Evolutionary conservation across 192 early-diverging fungal species (phyloP), one percentile per base, ranked within the genome.

Genomic region (Dissophora globulifera): DNA sequence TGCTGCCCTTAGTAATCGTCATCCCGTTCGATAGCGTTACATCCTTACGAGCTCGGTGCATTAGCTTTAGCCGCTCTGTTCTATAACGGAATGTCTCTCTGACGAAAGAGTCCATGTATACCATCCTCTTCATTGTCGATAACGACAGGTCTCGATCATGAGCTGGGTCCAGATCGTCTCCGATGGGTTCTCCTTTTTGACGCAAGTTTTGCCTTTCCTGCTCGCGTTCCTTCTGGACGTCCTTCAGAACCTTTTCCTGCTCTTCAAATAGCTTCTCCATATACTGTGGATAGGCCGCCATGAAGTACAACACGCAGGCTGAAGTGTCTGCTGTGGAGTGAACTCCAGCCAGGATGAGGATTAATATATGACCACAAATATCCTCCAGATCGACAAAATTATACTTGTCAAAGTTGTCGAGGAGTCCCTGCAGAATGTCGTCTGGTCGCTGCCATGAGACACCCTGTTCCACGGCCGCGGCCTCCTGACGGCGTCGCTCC

Each of bases 31-130:
- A 67, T 41, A 83, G 42, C 3, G 46, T 76, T 2, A 65, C 26
- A 53, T 62, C 64, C 58, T 66, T 67, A 42, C 74, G 81, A 11
- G 71, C 62, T 1, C 41, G 27, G 30, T 66, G 70, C 15, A 19
- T 19, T 33, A 79, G 25, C 0, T 10, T 53, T 33, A 78, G 30
- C 7, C 50, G 67, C 10, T 52, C 46, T 0, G 61, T 69, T 22
- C 78, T 43, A 33, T 41, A 62, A 27, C 82, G 40, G 29, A 83
- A 69, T 1, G 69, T 48, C 47, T 83, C 82, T 27, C 82, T 60
- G 11, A 80, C 30, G 45, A 72, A 80, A 2, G 72, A 78, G 30
- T 83, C 82, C 52, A 83, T 65, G 23, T 83, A 62, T 11, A 78
- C 78, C 62, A 83, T 54, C 15, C 52, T 66, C 64, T 72, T 78